Base-by-base conservation (phyloP, 2,329 filamentous ascomycete species). In the Penicillium sp. region DNA sequence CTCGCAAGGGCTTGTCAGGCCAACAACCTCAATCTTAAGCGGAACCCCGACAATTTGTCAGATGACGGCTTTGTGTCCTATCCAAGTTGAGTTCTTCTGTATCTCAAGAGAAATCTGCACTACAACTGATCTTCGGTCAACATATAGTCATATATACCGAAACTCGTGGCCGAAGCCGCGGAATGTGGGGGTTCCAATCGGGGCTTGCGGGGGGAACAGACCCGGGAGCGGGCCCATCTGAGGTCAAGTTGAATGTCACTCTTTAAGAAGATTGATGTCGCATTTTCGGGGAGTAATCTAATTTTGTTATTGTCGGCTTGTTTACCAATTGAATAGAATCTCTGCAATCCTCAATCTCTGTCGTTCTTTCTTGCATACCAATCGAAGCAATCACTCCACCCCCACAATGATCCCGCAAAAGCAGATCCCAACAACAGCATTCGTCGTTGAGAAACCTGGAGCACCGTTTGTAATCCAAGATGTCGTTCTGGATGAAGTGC, bases 401-500 rank as follows among this genome's bases (percentile, higher is more conserved):
- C 34, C 14, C 37, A 52, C 14, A 4, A 59, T 58, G 58, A 52
- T 58, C n/a, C 53, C 57, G 13, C 33, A 55, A 19, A 54, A 42
- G 18, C 42, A 58, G 1, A 59, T 59, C 18, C 46, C 48, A 12
- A 61, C 57, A n/a, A 53, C 49, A 11, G 57, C 55, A 11, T 61
- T 58, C 35, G 58, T 61, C 13, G 50, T 61, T 11, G 43, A 59
- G 11, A 42, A 49, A 0, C 50, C 59, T 31, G 47, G 50, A 8
- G 45, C 58, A 2, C 52, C 55, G 5, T 62, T 61, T 36, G 35
- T 55, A 11, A 52, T 65, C n/a, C 50, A 56, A 30, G 60, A 65
- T 52, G 52, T 70, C 35, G 19, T 61, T 39, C 39, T 67, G 16
- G 59, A 65, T 47, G 58, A 61, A 53, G 55, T 63, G 38, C 48